phyloP scores from a whole-genome alignment of 2,329 filamentous ascomycete species.

The Shiraia sp. region DNA sequence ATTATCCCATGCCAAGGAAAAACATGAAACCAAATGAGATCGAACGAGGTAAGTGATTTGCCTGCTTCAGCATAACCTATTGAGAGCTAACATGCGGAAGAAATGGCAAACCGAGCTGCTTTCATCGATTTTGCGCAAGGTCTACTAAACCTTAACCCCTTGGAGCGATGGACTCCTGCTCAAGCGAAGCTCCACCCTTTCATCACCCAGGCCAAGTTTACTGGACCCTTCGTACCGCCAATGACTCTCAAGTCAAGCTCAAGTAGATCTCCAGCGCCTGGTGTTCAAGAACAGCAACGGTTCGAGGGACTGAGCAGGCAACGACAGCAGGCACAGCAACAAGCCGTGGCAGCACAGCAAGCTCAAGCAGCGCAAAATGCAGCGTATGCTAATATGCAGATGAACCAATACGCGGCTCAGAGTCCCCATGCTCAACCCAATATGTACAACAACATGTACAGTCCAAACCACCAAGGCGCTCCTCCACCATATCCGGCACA shows the following conservation, averaged over 20 bases:
- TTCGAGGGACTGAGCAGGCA: constrained; percentile 94
- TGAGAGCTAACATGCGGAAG: constrained; percentile 53
- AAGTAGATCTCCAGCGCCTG: constrained; percentile 85
- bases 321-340: constrained; percentile 61
- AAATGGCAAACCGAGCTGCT: constrained; percentile 96
- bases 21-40: constrained; percentile 99
- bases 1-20: constrained; percentile 97
- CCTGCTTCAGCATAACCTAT: not conserved
- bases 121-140: constrained; percentile 99
- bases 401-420: constrained; percentile 56
- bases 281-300: constrained; percentile 93
- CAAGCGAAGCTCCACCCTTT: constrained; percentile 97
- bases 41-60: constrained; percentile 74
- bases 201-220: constrained; percentile 97
- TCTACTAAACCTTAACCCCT: constrained; percentile 87
- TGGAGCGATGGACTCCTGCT: constrained; percentile 96
- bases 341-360: constrained; percentile 60
- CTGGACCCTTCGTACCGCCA: constrained; percentile 91
- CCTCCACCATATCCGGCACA: constrained; percentile 82
- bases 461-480: constrained; percentile 65
- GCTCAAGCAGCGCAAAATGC: constrained; percentile 63
- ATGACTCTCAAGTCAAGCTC: constrained; percentile 94
- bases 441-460: constrained; percentile 82
- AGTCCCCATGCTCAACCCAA: constrained; percentile 58
- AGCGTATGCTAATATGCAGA: constrained; percentile 67